A percentile compares a stretch with the other conserved stretches of the same genome.
phyloP scores from a whole-genome alignment of 2,329 filamentous ascomycete genomes.

The Alternaria rosae region DNA sequence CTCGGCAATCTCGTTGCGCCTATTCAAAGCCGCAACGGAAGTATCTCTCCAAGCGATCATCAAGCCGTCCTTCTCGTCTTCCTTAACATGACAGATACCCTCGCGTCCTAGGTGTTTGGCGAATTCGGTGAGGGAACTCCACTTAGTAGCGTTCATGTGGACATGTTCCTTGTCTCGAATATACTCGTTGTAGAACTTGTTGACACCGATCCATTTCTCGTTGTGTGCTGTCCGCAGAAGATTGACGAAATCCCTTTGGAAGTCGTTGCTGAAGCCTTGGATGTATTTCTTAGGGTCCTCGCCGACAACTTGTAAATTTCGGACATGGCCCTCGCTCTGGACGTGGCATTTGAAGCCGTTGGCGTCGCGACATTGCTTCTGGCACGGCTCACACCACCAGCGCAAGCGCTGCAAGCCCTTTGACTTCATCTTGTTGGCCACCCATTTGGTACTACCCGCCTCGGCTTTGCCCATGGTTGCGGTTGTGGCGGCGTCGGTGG shows the following conservation, averaged over 20 bases:
- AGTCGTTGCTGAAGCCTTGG: constrained; percentile 81
- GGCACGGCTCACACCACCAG: constrained; percentile 88
- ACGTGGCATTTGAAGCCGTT: constrained; percentile 78
- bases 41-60: constrained; percentile 92
- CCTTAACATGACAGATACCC: constrained; percentile 80
- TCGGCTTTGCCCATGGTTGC: constrained; percentile 84
- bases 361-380: constrained; percentile 79
- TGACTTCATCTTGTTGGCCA: constrained; percentile 89
- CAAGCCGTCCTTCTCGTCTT: constrained; percentile 87
- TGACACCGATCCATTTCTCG: constrained; percentile 87
- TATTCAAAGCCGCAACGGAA: constrained; percentile 80
- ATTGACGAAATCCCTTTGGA: constrained; percentile 78
- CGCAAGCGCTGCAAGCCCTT: constrained; percentile 69
- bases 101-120: constrained; percentile 86
- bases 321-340: constrained; percentile 83
- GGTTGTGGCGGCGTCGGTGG: constrained; percentile 6
- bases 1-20: constrained; percentile 80
- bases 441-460: constrained; percentile 86
- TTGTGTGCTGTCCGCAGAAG: constrained; percentile 84
- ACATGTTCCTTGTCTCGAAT: constrained; percentile 1
- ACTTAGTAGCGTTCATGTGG: constrained; percentile 83
- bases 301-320: constrained; percentile 78
- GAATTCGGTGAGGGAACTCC: constrained; percentile 88
- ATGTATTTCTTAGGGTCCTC: constrained; percentile 87
- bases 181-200: constrained; percentile 91